phyloP scores from a whole-genome alignment of 2,329 filamentous ascomycete species.

The Monilinia fructigena region DNA sequence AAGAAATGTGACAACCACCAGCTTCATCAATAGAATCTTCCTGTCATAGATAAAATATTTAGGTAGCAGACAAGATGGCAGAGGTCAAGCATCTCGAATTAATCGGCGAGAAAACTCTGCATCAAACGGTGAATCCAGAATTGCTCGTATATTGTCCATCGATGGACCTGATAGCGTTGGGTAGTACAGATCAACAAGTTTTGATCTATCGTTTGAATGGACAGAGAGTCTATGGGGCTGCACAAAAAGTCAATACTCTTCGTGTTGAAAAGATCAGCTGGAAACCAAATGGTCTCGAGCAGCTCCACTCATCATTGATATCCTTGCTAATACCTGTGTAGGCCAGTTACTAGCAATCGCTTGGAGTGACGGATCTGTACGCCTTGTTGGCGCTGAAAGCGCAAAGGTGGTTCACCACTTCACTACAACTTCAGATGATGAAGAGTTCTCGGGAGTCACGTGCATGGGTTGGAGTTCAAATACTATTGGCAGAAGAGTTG shows the following conservation, averaged over 20 bases:
- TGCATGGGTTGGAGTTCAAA: slow-evolving; percentile 44
- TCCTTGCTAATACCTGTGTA: slow-evolving; percentile 21
- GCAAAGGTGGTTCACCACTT: slow-evolving; percentile 79
- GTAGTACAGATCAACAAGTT: slow-evolving; percentile 65
- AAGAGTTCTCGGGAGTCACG: slow-evolving; percentile 45
- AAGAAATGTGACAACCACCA: slow-evolving; percentile 13
- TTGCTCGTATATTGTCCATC: slow-evolving; percentile 76
- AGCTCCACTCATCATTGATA: not conserved
- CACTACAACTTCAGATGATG: slow-evolving; percentile 34
- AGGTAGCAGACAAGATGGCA: slow-evolving; percentile 27
- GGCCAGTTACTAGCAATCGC: slow-evolving; percentile 77
- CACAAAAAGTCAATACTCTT: slow-evolving; percentile 39
- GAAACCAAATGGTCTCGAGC: slow-evolving; percentile 40
- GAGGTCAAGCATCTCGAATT: slow-evolving; percentile 39
- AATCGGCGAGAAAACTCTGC: slow-evolving; percentile 58
- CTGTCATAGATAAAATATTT: not conserved
- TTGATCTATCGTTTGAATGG: slow-evolving; percentile 76
- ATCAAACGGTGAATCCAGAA: slow-evolving; percentile 53
- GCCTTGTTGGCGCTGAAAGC: slow-evolving; percentile 75
- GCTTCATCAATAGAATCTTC: not conserved
- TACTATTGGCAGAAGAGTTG: slow-evolving; percentile 30
- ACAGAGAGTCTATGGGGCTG: slow-evolving; percentile 61
- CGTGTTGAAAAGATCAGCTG: slow-evolving; percentile 43
- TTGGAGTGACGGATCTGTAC: slow-evolving; percentile 77
- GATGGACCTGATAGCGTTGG: slow-evolving; percentile 78